phyloP scores from a whole-genome alignment of 2,329 filamentous ascomycete species.

The Aspergillus udagawae region DNA sequence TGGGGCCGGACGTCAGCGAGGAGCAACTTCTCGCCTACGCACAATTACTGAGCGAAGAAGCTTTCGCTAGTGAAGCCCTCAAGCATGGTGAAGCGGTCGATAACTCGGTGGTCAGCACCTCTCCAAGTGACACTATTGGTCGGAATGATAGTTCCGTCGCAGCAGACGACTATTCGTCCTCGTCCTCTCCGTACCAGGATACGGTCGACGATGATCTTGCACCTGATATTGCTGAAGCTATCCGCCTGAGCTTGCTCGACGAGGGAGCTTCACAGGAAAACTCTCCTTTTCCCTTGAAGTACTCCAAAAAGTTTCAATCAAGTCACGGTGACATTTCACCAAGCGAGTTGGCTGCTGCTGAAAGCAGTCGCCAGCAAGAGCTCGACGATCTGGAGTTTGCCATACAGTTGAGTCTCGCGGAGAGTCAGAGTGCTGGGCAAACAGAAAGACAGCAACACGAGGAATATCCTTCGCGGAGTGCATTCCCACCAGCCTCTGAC shows the following conservation, averaged over 20 bases:
- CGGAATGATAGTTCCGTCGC: conserved; percentile 27
- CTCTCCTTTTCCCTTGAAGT: conserved; percentile 32
- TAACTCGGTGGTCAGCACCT: conserved; percentile 39
- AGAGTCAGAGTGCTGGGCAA: conserved; percentile 49
- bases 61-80: conserved; percentile 47
- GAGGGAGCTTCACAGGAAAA: conserved; percentile 19
- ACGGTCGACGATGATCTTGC: conserved; percentile 49
- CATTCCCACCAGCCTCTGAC: conserved; percentile 18
- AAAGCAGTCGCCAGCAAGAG: conserved; percentile 43
- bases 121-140: conserved; percentile 34
- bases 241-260: conserved; percentile 50
- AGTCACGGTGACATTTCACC: conserved; percentile 14
- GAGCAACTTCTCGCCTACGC: conserved; percentile 63
- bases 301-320: conserved; percentile 26
- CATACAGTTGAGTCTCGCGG: conserved; percentile 58
- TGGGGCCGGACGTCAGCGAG: conserved; percentile 54
- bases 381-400: conserved; percentile 59
- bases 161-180: conserved; percentile 30
- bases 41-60: conserved; percentile 59
- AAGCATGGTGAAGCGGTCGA: conserved; percentile 42
- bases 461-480: conserved; percentile 29
- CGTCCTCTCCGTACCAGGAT: conserved; percentile 33
- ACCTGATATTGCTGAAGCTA: conserved; percentile 60
- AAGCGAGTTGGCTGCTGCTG: conserved; percentile 17
- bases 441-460: conserved; percentile 19